Evolutionary conservation across 176 grass and related monocot genomes (phyloP).

Genomic region (Avena sativa): DNA sequence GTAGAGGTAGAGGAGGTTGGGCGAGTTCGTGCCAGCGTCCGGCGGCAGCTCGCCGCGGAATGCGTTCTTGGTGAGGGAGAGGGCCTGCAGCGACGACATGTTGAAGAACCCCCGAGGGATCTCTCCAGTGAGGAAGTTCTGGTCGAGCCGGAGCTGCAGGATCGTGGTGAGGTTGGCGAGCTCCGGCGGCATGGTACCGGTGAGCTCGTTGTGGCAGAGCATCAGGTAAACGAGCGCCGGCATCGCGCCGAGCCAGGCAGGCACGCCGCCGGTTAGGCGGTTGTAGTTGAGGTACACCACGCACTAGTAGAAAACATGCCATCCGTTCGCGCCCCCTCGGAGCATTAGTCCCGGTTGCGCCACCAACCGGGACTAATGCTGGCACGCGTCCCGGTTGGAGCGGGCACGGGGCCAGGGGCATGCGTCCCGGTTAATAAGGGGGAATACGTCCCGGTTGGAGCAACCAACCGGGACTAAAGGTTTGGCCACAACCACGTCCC

Average conservation of each 20-base stretch:
- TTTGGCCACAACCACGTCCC: too few relatives aligned
- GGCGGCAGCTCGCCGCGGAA: conserved; percentile 32
- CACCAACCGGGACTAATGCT: too few relatives aligned
- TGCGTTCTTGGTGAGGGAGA: conserved; percentile 43
- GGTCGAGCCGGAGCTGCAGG: neutral
- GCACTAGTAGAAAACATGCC: too few relatives aligned
- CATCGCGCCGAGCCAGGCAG: neutral
- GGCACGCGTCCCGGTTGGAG: too few relatives aligned
- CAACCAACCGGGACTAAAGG: too few relatives aligned
- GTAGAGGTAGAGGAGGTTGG: conserved; percentile 34
- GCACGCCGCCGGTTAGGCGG: conserved; percentile 4
- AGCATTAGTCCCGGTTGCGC: too few relatives aligned
- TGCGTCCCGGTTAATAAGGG: too few relatives aligned
- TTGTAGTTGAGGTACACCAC: conserved; percentile 9
- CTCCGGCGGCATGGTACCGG: conserved; percentile 25
- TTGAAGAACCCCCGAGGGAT: conserved; percentile 45
- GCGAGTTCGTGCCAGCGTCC: neutral
- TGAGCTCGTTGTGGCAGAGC: neutral
- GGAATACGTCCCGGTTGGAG: too few relatives aligned
- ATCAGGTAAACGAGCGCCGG: neutral
- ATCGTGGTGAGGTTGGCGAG: conserved; percentile 21
- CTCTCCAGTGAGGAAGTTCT: conserved; percentile 18
- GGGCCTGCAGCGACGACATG: conserved; percentile 33
- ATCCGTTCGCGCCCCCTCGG: too few relatives aligned
- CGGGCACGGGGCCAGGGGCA: too few relatives aligned